Conservation (phyloP, 2,329 filamentous ascomycete genomes). For the Pseudodiploospora longispora region DNA sequence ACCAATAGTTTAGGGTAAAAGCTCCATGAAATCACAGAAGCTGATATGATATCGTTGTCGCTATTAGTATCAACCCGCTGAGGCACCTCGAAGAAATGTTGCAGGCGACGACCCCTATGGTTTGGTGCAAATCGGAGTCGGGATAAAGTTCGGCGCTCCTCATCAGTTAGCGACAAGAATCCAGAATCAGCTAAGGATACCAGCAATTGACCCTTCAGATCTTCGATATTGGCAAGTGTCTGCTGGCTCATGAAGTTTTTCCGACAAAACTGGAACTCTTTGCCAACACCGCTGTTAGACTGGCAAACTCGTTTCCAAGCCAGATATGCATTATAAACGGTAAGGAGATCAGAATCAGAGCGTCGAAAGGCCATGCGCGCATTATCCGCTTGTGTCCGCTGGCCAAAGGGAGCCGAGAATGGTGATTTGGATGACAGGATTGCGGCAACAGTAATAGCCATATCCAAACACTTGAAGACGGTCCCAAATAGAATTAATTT, state of each 20-base stretch:
- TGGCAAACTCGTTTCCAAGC: constrained; percentile 80
- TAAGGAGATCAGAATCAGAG: constrained; percentile 85
- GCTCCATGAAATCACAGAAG: constrained; percentile 81
- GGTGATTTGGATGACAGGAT: constrained; percentile 93
- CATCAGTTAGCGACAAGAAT: constrained; percentile 65
- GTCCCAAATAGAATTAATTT: constrained; percentile 84
- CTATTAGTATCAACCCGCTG: constrained; percentile 66
- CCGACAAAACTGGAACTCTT: constrained; percentile 83
- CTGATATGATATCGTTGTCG: constrained; percentile 69
- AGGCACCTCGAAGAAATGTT: constrained; percentile 76
- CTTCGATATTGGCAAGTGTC: constrained; percentile 85
- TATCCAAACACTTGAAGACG: constrained; percentile 86
- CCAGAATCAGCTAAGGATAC: constrained; percentile 79
- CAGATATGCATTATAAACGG: constrained; percentile 86
- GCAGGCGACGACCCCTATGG: constrained; percentile 49
- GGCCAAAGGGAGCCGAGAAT: constrained; percentile 79
- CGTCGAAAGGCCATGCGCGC: constrained; percentile 72
- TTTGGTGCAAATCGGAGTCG: constrained; percentile 54
- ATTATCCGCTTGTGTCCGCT: constrained; percentile 72
- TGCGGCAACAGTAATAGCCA: constrained; percentile 83
- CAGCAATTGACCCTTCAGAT: constrained; percentile 86
- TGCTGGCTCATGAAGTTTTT: constrained; percentile 92
- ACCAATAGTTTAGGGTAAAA: constrained; percentile 92
- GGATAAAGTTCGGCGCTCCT: constrained; percentile 63
- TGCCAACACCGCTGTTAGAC: constrained; percentile 50